These are phyloP conservation scores for Botrytis fragariae DNA, from an alignment of 2,329 filamentous ascomycete species.

Conservation along the genomic window DNA sequence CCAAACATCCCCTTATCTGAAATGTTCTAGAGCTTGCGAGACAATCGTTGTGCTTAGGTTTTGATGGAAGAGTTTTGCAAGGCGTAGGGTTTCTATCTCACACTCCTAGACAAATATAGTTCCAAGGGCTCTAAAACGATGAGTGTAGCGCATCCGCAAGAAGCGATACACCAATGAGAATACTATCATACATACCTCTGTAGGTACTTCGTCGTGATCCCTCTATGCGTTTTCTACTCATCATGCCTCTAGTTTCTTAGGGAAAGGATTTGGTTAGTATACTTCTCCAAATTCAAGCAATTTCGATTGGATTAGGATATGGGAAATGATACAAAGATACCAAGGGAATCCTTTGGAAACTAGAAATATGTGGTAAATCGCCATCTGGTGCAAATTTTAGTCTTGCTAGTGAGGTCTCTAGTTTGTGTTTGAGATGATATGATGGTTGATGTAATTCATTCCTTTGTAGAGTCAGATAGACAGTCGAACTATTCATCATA, in stretches of 20 bases:
- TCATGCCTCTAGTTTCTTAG: neutral
- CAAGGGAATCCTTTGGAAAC: neutral
- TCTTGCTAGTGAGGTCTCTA: neutral
- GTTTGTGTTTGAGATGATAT: neutral
- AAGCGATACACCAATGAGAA: neutral
- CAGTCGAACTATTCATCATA: neutral
- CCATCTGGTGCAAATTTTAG: neutral
- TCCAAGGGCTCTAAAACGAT: neutral
- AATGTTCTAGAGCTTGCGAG: neutral
- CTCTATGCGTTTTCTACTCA: neutral
- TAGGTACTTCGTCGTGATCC: neutral
- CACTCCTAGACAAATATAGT: neutral
- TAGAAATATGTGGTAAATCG: too few relatives aligned
- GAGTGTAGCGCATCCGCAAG: neutral
- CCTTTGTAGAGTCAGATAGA: neutral
- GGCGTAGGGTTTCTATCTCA: neutral
- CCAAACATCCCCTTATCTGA: neutral
- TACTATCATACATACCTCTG: neutral
- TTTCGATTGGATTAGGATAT: neutral
- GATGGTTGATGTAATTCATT: neutral
- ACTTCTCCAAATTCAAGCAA: neutral
- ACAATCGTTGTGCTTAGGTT: neutral
- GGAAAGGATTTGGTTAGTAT: neutral
- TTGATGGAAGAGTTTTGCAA: neutral
- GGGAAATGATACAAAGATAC: neutral